Percentiles rank a stretch among this genome's conserved stretches.
These are phyloP conservation scores for Drechslera avenae DNA, from an alignment of 2,329 filamentous ascomycete genomes.

Conservation along the genomic window DNA sequence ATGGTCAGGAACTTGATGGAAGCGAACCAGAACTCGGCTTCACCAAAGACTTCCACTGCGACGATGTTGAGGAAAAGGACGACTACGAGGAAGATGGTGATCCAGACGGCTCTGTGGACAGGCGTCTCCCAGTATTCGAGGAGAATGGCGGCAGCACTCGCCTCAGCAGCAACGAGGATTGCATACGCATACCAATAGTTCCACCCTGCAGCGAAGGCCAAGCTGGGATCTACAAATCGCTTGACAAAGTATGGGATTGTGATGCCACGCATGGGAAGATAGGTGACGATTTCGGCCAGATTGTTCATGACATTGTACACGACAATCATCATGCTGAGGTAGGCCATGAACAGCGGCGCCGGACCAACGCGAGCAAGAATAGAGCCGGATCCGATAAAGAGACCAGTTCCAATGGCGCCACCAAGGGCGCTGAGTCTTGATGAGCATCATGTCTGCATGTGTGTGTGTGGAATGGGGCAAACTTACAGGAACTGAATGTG, in stretches of 20 bases:
- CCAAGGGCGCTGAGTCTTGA: slow-evolving; percentile 62
- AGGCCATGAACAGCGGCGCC: slow-evolving; percentile 46
- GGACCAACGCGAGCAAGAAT: slow-evolving; percentile 43
- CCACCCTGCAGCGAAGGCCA: slow-evolving; percentile 45
- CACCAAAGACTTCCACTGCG: slow-evolving; percentile 47
- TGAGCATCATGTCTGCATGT: slow-evolving; percentile 23
- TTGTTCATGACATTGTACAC: slow-evolving; percentile 51
- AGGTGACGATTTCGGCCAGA: slow-evolving; percentile 49
- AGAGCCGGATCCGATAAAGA: slow-evolving; percentile 45
- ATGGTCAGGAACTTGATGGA: slow-evolving; percentile 55
- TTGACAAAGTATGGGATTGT: slow-evolving; percentile 48
- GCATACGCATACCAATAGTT: slow-evolving; percentile 40
- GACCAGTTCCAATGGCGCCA: slow-evolving; percentile 57
- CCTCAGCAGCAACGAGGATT: slow-evolving; percentile 44
- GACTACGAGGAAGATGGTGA: slow-evolving; percentile 44
- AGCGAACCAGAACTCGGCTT: slow-evolving; percentile 60
- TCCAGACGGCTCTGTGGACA: slow-evolving; percentile 43
- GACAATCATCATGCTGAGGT: slow-evolving; percentile 46
- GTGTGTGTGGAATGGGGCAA: neutral
- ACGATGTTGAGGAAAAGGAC: slow-evolving; percentile 45
- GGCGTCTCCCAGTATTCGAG: slow-evolving; percentile 44
- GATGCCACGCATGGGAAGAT: slow-evolving; percentile 48
- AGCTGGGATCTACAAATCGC: slow-evolving; percentile 55
- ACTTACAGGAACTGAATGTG: slow-evolving; percentile 47
- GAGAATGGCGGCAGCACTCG: slow-evolving; percentile 41